Percentiles rank a stretch among this genome's conserved stretches.
These are phyloP conservation scores for Trapa incisa DNA, from an alignment of 345 rosid genomes.

Conservation along the genomic window DNA sequence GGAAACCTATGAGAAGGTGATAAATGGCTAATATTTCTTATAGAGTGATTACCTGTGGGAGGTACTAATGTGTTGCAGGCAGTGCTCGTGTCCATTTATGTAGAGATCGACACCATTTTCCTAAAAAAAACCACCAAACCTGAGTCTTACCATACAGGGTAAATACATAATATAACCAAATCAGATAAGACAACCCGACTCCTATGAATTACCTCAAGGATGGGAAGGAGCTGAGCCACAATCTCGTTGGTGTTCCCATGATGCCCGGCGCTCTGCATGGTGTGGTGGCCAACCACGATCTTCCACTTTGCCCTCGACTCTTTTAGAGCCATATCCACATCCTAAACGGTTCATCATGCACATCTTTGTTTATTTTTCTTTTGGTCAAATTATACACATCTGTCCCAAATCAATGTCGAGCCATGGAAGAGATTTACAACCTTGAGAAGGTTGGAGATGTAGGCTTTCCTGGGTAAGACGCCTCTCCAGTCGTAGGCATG, in stretches of 20 bases:
- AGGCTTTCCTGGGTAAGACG: conserved; percentile 16
- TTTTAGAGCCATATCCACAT: conserved; percentile 23
- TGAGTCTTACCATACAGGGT: neutral
- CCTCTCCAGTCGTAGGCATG: conserved; percentile 32
- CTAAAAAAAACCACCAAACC: conserved; percentile 13
- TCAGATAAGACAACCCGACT: no score
- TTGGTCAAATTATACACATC: no score
- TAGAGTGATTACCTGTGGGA: conserved; percentile 17
- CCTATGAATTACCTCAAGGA: conserved; percentile 22
- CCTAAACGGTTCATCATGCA: conserved; percentile 6
- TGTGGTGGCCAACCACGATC: conserved; percentile 41
- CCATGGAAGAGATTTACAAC: neutral
- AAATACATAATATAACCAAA: no score
- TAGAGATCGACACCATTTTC: conserved; percentile 33
- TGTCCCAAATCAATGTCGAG: neutral
- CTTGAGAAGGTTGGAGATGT: conserved; percentile 19
- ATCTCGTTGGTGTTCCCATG: conserved; percentile 36
- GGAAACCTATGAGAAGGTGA: no score
- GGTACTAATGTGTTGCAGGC: conserved; percentile 28
- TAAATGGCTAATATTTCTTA: neutral
- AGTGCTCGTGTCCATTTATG: conserved; percentile 47
- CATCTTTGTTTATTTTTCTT: no score
- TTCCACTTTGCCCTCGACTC: conserved; percentile 38
- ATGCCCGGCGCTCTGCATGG: conserved; percentile 36
- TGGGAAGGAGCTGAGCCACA: conserved; percentile 23